phyloP scores from a whole-genome alignment of 2,329 filamentous ascomycete species.

The Neofusicoccum umdonicola region DNA sequence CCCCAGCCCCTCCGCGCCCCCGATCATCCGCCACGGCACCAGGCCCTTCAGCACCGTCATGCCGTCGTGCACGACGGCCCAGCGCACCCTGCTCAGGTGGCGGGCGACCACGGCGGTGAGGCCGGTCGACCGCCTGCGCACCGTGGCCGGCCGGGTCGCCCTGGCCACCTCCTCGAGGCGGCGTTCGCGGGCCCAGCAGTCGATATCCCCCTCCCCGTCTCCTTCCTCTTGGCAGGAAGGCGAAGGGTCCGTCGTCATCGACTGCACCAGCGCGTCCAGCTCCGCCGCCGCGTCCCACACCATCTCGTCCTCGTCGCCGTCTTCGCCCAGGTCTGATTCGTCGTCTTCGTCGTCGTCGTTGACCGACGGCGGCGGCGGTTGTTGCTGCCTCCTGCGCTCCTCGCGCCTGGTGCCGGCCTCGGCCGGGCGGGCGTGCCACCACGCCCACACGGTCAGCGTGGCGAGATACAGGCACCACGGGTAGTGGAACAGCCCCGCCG shows the following conservation, averaged over 20 bases:
- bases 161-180: neutral
- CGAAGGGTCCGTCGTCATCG: slow-evolving; percentile 38
- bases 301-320: slow-evolving; percentile 42
- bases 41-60: slow-evolving; percentile 54
- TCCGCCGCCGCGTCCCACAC: slow-evolving; percentile 52
- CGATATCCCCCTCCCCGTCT: no score
- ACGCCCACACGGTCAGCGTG: slow-evolving; percentile 58
- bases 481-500: slow-evolving; percentile 58
- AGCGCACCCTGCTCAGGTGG: slow-evolving; percentile 56
- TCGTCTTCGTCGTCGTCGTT: slow-evolving; percentile 18
- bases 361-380: neutral
- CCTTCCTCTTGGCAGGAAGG: slow-evolving; percentile 13
- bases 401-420: no score
- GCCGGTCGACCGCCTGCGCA: slow-evolving; percentile 50
- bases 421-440: slow-evolving; percentile 44
- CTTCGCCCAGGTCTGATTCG: slow-evolving; percentile 20
- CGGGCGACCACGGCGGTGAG: slow-evolving; percentile 57
- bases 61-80: slow-evolving; percentile 62
- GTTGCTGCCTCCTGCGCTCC: no score
- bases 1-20: neutral
- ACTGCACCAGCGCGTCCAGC: slow-evolving; percentile 46
- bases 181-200: neutral
- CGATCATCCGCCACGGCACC: slow-evolving; percentile 39
- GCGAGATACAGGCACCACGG: slow-evolving; percentile 63
- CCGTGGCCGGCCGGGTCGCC: neutral